Percentiles rank a stretch among this genome's conserved stretches.
Conservation (phyloP, 2,329 filamentous ascomycete genomes). For the Conoideocrella luteorostrata region DNA sequence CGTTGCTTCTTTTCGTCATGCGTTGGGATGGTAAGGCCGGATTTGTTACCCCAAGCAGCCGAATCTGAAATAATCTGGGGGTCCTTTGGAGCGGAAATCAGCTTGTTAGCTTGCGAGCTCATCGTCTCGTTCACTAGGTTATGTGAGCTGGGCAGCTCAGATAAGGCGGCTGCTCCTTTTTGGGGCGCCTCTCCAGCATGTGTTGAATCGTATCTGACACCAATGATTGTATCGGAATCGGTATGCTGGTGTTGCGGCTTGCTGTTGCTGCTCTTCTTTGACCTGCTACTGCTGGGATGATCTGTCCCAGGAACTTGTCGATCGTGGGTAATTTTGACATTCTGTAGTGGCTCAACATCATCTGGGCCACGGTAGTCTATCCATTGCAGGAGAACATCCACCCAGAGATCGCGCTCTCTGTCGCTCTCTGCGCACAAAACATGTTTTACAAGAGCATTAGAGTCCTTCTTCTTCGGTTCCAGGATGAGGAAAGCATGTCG, state of each 20-base stretch:
- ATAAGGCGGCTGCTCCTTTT: conserved; percentile 28
- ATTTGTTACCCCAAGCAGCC: conserved; percentile 78
- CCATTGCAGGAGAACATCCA: conserved; percentile 81
- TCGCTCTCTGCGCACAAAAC: conserved; percentile 96
- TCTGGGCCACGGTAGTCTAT: conserved; percentile 67
- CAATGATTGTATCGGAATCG: conserved; percentile 44
- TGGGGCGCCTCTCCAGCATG: conserved; percentile 47
- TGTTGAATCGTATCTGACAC: conserved; percentile 52
- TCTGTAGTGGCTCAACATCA: conserved; percentile 31
- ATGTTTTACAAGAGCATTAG: conserved; percentile 78
- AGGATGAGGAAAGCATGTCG: conserved; percentile 92
- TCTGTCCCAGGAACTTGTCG: conserved; percentile 31
- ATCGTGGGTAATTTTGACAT: conserved; percentile 29
- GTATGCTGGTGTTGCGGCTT: conserved; percentile 29
- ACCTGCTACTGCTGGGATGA: conserved; percentile 14
- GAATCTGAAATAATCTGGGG: conserved; percentile 76
- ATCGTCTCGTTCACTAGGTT: conserved; percentile 27
- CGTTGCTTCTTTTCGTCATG: conserved; percentile 71
- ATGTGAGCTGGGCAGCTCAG: conserved; percentile 27
- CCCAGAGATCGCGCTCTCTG: conserved; percentile 86
- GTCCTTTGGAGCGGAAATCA: conserved; percentile 82
- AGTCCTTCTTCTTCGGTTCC: conserved; percentile 95
- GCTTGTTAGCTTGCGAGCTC: conserved; percentile 33
- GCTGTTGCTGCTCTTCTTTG: conserved; percentile 25
- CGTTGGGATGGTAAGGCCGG: conserved; percentile 41